Evolutionary conservation across 768 basidiomycete genomes (phyloP).

Genomic region (Hericium rajendrae): DNA sequence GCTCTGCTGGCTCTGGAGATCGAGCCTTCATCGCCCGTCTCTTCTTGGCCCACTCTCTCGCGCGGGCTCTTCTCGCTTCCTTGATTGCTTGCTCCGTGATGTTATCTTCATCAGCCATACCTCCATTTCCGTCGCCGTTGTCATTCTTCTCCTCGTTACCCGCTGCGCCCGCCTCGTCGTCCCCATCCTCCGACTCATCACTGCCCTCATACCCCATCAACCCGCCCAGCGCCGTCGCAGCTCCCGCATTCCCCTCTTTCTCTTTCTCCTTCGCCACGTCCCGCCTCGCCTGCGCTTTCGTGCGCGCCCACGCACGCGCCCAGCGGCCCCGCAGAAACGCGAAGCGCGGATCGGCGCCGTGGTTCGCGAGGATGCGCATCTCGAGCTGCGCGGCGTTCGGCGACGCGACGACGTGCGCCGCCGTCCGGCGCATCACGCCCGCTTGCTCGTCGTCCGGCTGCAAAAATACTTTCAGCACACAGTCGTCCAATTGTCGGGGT

Average conservation of each 20-base stretch:
- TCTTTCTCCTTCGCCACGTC: slow-evolving; percentile 18
- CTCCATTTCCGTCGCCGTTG: background rate
- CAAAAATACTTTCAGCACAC: background rate
- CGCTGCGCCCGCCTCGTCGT: slow-evolving; percentile 1
- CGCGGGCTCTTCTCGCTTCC: background rate
- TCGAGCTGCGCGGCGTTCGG: slow-evolving; percentile 77
- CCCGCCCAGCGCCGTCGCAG: slow-evolving; percentile 32
- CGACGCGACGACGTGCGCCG: slow-evolving; percentile 54
- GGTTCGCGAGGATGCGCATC: slow-evolving; percentile 81
- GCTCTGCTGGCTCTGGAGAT: background rate
- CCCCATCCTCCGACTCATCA: slow-evolving; percentile 8
- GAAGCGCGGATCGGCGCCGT: slow-evolving; percentile 70
- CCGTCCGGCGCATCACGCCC: slow-evolving; percentile 69
- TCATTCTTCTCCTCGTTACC: background rate
- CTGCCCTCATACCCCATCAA: slow-evolving; percentile 46
- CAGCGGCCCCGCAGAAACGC: slow-evolving; percentile 76
- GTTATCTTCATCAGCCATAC: background rate
- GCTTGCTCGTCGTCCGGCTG: slow-evolving; percentile 53
- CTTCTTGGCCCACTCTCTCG: background rate
- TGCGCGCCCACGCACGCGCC: slow-evolving; percentile 49
- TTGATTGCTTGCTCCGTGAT: background rate
- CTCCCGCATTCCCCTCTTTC: slow-evolving; percentile 13
- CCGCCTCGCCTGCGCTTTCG: slow-evolving; percentile 37
- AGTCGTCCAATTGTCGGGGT: too few relatives aligned
- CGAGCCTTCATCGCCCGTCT: background rate